Percentiles rank a stretch among this genome's conserved stretches.
These are phyloP conservation scores for Musa troglodytarum DNA, from an alignment of 176 grass and related monocot genomes.

Conservation along the genomic window DNA sequence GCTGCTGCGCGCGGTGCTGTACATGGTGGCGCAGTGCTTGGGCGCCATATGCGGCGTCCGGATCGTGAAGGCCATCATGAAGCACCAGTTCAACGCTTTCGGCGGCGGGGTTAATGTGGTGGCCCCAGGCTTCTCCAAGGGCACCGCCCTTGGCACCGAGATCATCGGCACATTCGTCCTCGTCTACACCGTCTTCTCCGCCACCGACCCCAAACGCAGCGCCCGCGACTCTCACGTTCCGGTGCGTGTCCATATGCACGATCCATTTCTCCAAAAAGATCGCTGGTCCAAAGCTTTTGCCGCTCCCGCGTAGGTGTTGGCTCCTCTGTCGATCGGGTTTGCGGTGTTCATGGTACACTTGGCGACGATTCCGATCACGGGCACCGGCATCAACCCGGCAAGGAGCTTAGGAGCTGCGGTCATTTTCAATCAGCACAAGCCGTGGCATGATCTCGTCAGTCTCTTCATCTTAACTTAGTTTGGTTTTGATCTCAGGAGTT, in stretches of 20 bases:
- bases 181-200: constrained; percentile 69
- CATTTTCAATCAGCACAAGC: constrained; percentile 6
- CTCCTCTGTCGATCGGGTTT: constrained; percentile 2
- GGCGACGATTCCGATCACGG: constrained; percentile 15
- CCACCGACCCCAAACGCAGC: not conserved
- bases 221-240: not conserved
- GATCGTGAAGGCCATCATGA: constrained; percentile 14
- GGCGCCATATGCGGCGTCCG: constrained; percentile 86
- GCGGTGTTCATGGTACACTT: constrained; percentile 13
- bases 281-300: not conserved
- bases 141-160: constrained; percentile 19
- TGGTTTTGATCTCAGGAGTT: too few relatives aligned
- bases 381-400: constrained; percentile 11
- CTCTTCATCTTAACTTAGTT: too few relatives aligned
- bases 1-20: constrained; percentile 67
- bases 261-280: not conserved
- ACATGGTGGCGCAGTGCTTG: constrained; percentile 88
- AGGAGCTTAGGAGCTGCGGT: constrained; percentile 5
- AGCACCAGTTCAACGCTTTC: not conserved
- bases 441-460: constrained; percentile 6
- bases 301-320: not conserved
- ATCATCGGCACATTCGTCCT: constrained; percentile 77
- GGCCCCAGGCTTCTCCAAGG: not conserved
- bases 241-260: not conserved
- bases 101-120: constrained; percentile 1